phyloP scores from a whole-genome alignment of 192 early-diverging fungal species.

The Backusella circina region DNA sequence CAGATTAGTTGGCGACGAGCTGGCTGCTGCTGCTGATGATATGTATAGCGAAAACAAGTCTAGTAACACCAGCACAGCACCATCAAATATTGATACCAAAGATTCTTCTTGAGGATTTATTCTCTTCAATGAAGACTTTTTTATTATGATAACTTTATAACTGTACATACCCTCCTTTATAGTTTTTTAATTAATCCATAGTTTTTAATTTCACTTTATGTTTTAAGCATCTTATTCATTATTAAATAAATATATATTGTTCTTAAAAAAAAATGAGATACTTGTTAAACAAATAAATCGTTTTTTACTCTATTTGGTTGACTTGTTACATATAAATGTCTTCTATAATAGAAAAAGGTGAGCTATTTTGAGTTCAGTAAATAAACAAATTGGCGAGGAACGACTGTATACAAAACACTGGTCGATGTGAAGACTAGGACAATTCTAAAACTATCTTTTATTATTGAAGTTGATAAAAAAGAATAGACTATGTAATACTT shows the following conservation, averaged over 20 bases:
- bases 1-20: constrained; percentile 26
- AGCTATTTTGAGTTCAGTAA: no score
- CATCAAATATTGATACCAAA: neutral
- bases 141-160: neutral
- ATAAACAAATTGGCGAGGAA: no score
- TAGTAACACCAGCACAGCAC: neutral
- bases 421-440: no score
- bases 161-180: neutral
- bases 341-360: no score
- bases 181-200: neutral
- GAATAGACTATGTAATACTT: no score
- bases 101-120: neutral
- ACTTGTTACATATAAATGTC: no score
- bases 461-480: no score
- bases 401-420: no score
- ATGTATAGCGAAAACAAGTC: neutral
- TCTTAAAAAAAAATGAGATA: neutral
- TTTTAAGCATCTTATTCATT: neutral
- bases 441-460: no score
- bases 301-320: no score
- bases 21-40: constrained; percentile 1
- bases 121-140: neutral
- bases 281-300: no score
- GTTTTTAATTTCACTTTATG: neutral
- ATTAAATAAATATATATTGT: neutral